Evolutionary conservation across 2,329 filamentous ascomycete species (phyloP), one percentile per base, ranked within the genome.

Genomic region (Penicillium fuscoglaucum): DNA sequence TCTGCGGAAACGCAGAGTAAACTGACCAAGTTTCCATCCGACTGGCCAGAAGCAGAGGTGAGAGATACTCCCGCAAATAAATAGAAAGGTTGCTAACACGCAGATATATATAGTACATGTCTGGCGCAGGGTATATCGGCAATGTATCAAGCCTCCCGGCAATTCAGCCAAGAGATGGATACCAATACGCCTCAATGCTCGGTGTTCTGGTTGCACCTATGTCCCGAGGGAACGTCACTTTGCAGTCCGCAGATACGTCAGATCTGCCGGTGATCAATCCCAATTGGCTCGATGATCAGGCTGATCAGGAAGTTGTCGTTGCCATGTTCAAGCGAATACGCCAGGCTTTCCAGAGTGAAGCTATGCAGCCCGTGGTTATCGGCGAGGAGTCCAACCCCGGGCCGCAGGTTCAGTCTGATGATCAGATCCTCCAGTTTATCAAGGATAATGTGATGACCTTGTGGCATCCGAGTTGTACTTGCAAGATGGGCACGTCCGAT

Each of bases 201-300:
- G 68, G 59, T 4, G 60, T 64, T 3, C 43, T 72, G 2, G 52
- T 70, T 3, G 52, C 78, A 0, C 75, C 79, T 0, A 58, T 74
- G 0, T 81, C 79, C 0, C 74, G 78, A 0, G 80, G 80, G 1
- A 81, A 74, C 39, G 68, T 83, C 2, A 79, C 74, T 0, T 69
- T 82, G 19, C 50, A 50, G 3, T 70, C 66, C 0, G 52, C 53
- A 10, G 61, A 68, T 43, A 68, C 62, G 0, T 57, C 61, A 0
- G 72, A 76, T n/a, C 61, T 66, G 0, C 81, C 81, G 0, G 61
- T 77, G 8, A 76, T 83, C 56, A 73, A 82, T 61, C 79, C 80
- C 2, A 78, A 79, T 62, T 83, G 76, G 73, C 69, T 83, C 4
- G 67, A 68, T 3, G 68, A 75, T 15, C 65, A 70, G 9, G 66